A percentile compares a stretch with the other conserved stretches of the same genome.
phyloP scores from a whole-genome alignment of 352 stramenopile genomes.

The Plasmopara muralis region DNA sequence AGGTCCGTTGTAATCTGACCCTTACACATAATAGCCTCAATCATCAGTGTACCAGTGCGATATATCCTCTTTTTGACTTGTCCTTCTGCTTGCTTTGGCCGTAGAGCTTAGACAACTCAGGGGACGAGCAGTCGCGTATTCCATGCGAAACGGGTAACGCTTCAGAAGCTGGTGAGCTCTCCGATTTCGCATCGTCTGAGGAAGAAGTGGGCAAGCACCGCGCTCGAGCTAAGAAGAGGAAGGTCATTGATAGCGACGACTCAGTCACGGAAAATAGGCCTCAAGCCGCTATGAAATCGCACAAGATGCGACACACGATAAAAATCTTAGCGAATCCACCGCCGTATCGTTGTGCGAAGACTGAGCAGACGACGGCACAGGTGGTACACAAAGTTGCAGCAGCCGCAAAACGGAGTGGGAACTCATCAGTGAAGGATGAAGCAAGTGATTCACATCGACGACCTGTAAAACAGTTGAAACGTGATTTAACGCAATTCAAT shows the following conservation, averaged over 20 bases:
- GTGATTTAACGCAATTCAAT: constrained; percentile 18
- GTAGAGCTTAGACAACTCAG: constrained; percentile 32
- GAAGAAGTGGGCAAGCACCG: constrained; percentile 28
- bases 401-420: constrained; percentile 16
- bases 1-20: constrained; percentile 19
- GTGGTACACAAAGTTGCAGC: constrained; percentile 16
- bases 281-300: constrained; percentile 21
- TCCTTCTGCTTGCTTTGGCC: constrained; percentile 12
- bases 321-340: constrained; percentile 9
- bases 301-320: constrained; percentile 19
- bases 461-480: constrained; percentile 66
- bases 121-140: constrained; percentile 38
- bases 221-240: constrained; percentile 34
- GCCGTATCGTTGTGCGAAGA: constrained; percentile 5
- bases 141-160: constrained; percentile 28
- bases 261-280: constrained; percentile 33
- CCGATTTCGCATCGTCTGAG: constrained; percentile 27
- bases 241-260: constrained; percentile 47
- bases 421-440: constrained; percentile 19
- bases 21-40: constrained; percentile 1
- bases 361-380: constrained; percentile 10
- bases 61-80: constrained; percentile 14
- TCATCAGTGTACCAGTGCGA: too few species aligned
- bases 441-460: constrained; percentile 48
- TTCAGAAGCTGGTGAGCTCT: constrained; percentile 32